phyloP scores from a whole-genome alignment of 192 early-diverging fungal genomes.

The Ambispora gerdemannii region DNA sequence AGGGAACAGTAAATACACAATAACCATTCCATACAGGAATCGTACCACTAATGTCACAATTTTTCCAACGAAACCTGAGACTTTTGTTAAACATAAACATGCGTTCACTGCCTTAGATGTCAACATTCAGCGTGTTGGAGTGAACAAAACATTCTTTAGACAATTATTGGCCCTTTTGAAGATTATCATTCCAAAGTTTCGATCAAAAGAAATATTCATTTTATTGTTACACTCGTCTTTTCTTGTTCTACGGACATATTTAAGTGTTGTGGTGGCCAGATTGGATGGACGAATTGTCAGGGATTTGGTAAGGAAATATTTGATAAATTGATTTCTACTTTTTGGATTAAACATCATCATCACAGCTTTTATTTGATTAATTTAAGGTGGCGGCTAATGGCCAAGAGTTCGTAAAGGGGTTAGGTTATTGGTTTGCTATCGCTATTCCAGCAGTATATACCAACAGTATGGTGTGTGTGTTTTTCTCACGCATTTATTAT shows the following conservation, averaged over 20 bases:
- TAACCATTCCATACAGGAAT: constrained; percentile 27
- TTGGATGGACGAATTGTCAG: constrained; percentile 93
- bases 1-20: constrained; percentile 17
- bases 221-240: constrained; percentile 80
- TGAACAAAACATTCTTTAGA: constrained; percentile 54
- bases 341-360: not conserved
- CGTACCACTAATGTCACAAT: constrained; percentile 16
- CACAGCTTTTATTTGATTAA: not conserved
- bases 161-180: constrained; percentile 72
- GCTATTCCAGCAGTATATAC: constrained; percentile 96
- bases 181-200: constrained; percentile 77
- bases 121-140: constrained; percentile 51
- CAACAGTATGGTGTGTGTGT: constrained; percentile 84
- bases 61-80: constrained; percentile 34
- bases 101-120: constrained; percentile 37
- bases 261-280: constrained; percentile 87
- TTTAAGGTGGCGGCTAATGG: constrained; percentile 72
- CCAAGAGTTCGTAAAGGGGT: constrained; percentile 68
- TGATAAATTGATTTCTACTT: not conserved
- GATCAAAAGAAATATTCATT: constrained; percentile 77
- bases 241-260: constrained; percentile 85
- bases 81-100: constrained; percentile 44
- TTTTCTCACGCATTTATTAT: constrained; percentile 26
- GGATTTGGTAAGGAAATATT: constrained; percentile 68
- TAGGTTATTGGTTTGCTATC: constrained; percentile 90